Evolutionary conservation across 352 stramenopile species (phyloP).

Genomic region (Globisporangium echinulatum): DNA sequence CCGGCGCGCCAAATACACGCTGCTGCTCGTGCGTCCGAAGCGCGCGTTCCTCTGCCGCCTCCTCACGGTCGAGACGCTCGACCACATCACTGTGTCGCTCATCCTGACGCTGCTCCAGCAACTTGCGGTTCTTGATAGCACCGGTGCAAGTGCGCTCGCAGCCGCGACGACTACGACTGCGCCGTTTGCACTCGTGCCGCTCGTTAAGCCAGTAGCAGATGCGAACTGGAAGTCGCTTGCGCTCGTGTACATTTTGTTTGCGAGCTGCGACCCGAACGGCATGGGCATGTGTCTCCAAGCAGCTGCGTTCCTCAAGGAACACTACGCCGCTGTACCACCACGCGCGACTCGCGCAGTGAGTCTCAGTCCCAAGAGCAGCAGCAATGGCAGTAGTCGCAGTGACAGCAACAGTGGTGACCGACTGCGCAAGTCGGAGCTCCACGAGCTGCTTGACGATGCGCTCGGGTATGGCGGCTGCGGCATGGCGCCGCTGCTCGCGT

Average conservation of each 20-base stretch:
- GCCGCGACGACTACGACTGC: conserved; percentile 1
- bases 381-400: not conserved
- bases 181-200: not conserved
- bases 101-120: conserved; percentile 67
- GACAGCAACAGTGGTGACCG: conserved; percentile 3
- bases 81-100: conserved; percentile 61
- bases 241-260: conserved; percentile 62
- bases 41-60: conserved; percentile 68
- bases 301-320: conserved; percentile 72
- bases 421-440: conserved; percentile 37
- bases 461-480: conserved; percentile 68
- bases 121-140: conserved; percentile 36
- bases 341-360: conserved; percentile 7
- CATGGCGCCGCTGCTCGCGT: conserved; percentile 51
- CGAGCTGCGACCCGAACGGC: conserved; percentile 72
- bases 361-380: not conserved
- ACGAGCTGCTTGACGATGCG: conserved; percentile 54
- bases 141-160: conserved; percentile 9
- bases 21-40: conserved; percentile 58
- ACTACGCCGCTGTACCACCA: conserved; percentile 17
- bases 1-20: conserved; percentile 60
- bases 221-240: conserved; percentile 68
- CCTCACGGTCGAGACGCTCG: conserved; percentile 61
- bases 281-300: conserved; percentile 66
- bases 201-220: conserved; percentile 28